A percentile compares a stretch with the other conserved stretches of the same genome.
Evolutionary conservation across 1,139 yeast genomes (phyloP).

Genomic region (Blastobotrys apis): DNA sequence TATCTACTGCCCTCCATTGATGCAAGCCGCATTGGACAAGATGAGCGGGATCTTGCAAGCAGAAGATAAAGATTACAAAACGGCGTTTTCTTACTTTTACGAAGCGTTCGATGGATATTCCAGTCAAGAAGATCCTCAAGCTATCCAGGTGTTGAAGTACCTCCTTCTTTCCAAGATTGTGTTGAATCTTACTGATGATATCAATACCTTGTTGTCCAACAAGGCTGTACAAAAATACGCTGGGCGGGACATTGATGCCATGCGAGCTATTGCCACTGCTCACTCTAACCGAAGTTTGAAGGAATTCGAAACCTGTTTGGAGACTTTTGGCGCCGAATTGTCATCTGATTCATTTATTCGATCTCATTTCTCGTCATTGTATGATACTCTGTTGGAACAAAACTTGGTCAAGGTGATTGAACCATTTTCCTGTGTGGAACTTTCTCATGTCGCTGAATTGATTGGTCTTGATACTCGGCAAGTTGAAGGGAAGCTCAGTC

Average conservation of each 20-base stretch:
- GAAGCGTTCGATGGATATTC: constrained; percentile 90
- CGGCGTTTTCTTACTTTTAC: constrained; percentile 91
- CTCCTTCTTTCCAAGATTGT: constrained; percentile 90
- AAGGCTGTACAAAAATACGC: constrained; percentile 80
- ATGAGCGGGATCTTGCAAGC: constrained; percentile 96
- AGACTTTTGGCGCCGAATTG: constrained; percentile 67
- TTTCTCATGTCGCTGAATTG: constrained; percentile 79
- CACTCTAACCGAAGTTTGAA: constrained; percentile 84
- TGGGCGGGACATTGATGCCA: constrained; percentile 75
- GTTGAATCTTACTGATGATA: constrained; percentile 85
- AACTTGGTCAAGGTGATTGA: constrained; percentile 92
- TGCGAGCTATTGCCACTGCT: constrained; percentile 89
- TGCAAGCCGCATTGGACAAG: constrained; percentile 91
- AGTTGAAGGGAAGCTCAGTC: constrained; percentile 90
- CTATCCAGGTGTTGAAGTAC: constrained; percentile 80
- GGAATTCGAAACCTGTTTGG: constrained; percentile 80
- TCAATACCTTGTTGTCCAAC: constrained; percentile 67
- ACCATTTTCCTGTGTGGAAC: constrained; percentile 92
- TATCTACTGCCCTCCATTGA: constrained; percentile 88
- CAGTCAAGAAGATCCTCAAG: constrained; percentile 48
- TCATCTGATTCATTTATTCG: constrained; percentile 85
- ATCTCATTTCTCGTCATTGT: constrained; percentile 86
- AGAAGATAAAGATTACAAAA: constrained; percentile 93
- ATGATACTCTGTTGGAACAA: constrained; percentile 89
- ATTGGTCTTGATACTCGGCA: constrained; percentile 85